phyloP scores from a whole-genome alignment of 352 stramenopile species.

The Pseudoperonospora humuli region DNA sequence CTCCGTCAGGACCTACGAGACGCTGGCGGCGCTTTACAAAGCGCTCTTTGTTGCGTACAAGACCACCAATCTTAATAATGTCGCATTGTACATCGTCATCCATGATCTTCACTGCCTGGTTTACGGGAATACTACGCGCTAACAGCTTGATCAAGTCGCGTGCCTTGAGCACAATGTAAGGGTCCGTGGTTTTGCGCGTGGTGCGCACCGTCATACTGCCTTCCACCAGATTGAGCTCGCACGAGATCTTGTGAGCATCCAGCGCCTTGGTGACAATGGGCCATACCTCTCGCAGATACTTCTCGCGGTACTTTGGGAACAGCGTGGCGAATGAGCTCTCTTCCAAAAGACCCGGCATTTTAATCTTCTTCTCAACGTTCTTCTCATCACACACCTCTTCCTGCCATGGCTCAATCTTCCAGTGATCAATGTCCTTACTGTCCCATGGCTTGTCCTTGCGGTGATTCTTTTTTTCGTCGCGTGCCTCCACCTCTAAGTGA shows the following conservation, averaged over 20 bases:
- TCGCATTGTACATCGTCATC: conserved; percentile 98
- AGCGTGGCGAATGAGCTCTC: conserved; percentile 99
- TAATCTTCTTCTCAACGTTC: conserved; percentile 50
- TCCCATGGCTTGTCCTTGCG: conserved; percentile 99
- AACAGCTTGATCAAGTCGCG: conserved; percentile 99
- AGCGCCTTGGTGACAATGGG: conserved; percentile 96
- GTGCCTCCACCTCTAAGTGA: conserved; percentile 35
- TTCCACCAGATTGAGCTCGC: conserved; percentile 98
- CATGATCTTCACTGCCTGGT: conserved; percentile 93
- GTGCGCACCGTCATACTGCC: conserved; percentile 89
- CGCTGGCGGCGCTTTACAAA: conserved; percentile 98
- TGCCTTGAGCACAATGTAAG: conserved; percentile 98
- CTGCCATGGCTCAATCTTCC: conserved; percentile 90
- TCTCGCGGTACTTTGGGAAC: conserved; percentile 99
- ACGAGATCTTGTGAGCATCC: conserved; percentile 92
- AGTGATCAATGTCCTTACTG: conserved; percentile 97
- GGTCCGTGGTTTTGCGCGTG: conserved; percentile 94
- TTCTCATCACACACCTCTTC: conserved; percentile 80
- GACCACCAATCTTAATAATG: conserved; percentile 99
- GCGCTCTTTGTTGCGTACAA: conserved; percentile 98
- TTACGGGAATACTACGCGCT: conserved; percentile 94
- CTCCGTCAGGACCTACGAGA: conserved; percentile 95
- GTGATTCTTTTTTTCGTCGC: conserved; percentile 89
- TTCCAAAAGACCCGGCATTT: conserved; percentile 89
- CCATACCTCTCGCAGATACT: conserved; percentile 98